Evolutionary conservation across 2,329 filamentous ascomycete species (phyloP), one percentile per base, ranked within the genome.

Genomic region (Aspergillus jensenii): DNA sequence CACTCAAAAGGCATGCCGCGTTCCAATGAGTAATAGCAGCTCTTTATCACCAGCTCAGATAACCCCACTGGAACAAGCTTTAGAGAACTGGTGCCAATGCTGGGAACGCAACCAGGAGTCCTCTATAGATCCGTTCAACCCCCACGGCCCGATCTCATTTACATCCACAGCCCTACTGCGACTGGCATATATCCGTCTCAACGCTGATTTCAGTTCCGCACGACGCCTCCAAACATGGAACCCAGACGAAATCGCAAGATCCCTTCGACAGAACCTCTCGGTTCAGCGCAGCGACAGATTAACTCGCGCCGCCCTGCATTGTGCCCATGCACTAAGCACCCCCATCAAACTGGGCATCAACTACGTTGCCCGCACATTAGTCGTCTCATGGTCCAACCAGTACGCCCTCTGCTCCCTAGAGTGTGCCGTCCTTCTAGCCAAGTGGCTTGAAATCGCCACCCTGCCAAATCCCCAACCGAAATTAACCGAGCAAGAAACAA

Each of bases 341-440:
- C 83, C 83, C 0, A 82, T 85, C 5, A 72, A 82, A 21, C 65
- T 85, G 0, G 83, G 83, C 0, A 79, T 85, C 15, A 81, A 83
- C 52, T 77, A 80, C 14, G 82, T 85, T 0, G 81, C 81, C 0
- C 73, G 80, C 15, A 85, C 81, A 15, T 82, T 84, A 51, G 81
- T 82, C 0, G 82, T 83, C 45, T 81, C 84, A 48, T 85, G 82
- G 82, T 83, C 81, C 4, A 81, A 83, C 2, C 75, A 83, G n/a
- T 82, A 85, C 52, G 81, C 81, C 0, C 72, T 85, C 0, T 82
- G 80, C 4, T 80, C 79, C 1, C 72, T 85, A 0, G 83, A 85
- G 62, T 84, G 82, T 19, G 81, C 81, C 0, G 77, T 85, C 0
- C 68, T 85, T 3, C 68, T 85, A 0, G 81, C 80, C 14, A 84